A percentile compares a stretch with the other conserved stretches of the same genome.
Conservation (phyloP, 2,329 filamentous ascomycete species). For the Helicocarpus griseus region DNA sequence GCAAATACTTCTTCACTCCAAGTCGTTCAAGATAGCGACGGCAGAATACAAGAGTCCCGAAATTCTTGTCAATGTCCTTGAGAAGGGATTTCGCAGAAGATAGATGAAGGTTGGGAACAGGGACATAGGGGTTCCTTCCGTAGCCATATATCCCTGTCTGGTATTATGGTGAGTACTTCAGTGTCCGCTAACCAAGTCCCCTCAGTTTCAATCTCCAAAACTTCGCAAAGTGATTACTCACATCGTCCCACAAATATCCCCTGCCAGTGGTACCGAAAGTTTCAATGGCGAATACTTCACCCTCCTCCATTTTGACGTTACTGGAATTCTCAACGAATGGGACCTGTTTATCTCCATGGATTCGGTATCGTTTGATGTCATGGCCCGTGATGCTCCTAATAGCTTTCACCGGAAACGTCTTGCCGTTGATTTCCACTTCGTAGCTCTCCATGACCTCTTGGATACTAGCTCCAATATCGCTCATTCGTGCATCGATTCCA, state of each 20-base stretch:
- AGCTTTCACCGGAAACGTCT: conserved; percentile 40
- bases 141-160: conserved; percentile 47
- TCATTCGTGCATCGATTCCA: conserved; percentile 47
- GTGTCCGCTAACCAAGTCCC: no score
- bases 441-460: conserved; percentile 56
- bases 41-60: conserved; percentile 52
- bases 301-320: conserved; percentile 48
- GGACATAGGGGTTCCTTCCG: conserved; percentile 34
- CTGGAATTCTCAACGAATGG: conserved; percentile 44
- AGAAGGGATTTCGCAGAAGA: conserved; percentile 47
- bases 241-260: conserved; percentile 40
- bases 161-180: background rate
- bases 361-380: conserved; percentile 44
- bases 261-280: conserved; percentile 48
- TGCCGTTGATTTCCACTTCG: conserved; percentile 46
- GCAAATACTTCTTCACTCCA: conserved; percentile 48
- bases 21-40: conserved; percentile 55
- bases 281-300: conserved; percentile 50
- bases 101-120: conserved; percentile 31
- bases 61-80: conserved; percentile 52
- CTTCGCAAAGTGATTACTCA: no score
- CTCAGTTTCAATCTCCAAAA: no score
- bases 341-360: conserved; percentile 47
- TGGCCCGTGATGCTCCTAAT: conserved; percentile 48
- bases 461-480: conserved; percentile 48